Conservation (phyloP, 2,329 filamentous ascomycete species). For the Epichloe sp. region DNA sequence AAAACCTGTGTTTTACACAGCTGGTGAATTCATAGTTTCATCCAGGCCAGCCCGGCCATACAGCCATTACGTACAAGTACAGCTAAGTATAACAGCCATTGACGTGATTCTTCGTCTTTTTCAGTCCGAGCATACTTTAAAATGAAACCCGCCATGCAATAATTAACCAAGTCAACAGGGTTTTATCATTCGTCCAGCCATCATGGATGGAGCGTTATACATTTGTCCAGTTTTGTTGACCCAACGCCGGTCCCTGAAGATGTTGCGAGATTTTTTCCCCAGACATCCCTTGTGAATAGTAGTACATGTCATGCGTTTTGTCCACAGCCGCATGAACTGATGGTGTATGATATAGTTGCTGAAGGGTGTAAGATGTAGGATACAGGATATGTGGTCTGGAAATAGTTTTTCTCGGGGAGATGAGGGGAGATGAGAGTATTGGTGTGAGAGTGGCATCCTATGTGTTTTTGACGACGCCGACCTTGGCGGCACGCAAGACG, state of each 20-base stretch:
- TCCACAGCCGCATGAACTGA: slow-evolving; percentile 1
- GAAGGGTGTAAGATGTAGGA: not conserved
- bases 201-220: slow-evolving; percentile 36
- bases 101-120: not conserved
- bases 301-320: slow-evolving; percentile 8
- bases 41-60: not conserved
- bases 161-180: not conserved
- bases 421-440: not conserved
- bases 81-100: not conserved
- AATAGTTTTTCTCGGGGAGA: not conserved
- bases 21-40: not conserved
- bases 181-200: slow-evolving; percentile 9
- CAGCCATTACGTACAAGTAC: slow-evolving; percentile 2
- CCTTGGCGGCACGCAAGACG: slow-evolving; percentile 82
- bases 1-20: not conserved
- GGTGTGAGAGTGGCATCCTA: slow-evolving; percentile 14
- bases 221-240: slow-evolving; percentile 12
- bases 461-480: slow-evolving; percentile 84
- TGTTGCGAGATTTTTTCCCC: slow-evolving; percentile 7
- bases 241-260: slow-evolving; percentile 21
- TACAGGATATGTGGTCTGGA: not conserved
- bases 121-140: slow-evolving; percentile 7
- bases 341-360: slow-evolving; percentile 3
- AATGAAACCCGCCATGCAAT: slow-evolving; percentile 15
- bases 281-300: not conserved